A percentile compares a stretch with the other conserved stretches of the same genome.
Conservation (phyloP, 495 filamentous ascomycete genomes). For the Xylona heveae region DNA sequence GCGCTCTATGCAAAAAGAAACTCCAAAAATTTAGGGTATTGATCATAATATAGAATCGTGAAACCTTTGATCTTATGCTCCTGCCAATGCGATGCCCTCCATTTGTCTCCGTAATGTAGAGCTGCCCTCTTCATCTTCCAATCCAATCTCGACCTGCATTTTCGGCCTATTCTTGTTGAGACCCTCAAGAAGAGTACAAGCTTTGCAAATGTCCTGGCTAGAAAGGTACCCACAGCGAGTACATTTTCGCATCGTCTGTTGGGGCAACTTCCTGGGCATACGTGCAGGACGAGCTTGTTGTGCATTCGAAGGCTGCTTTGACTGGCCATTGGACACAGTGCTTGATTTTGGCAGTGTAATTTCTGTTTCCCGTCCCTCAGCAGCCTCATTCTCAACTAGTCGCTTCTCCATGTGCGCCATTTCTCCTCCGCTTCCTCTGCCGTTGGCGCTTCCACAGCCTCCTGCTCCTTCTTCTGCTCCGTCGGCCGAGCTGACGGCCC, state of each 20-base stretch:
- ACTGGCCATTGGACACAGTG: conserved; percentile 4
- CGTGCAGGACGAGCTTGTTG: background rate
- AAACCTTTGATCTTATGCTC: conserved; percentile 9
- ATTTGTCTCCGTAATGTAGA: conserved; percentile 31
- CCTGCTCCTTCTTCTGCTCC: conserved; percentile 39
- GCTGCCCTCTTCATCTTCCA: conserved; percentile 27
- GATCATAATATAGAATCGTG: background rate
- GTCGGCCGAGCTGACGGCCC: conserved; percentile 9
- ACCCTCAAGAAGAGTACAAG: conserved; percentile 73
- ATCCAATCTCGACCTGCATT: conserved; percentile 41
- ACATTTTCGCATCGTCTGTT: conserved; percentile 68
- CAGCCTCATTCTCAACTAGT: conserved; percentile 44
- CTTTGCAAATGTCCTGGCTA: conserved; percentile 87
- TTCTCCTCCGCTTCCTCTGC: conserved; percentile 49
- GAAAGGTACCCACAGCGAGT: conserved; percentile 85
- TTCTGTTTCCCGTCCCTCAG: conserved; percentile 47
- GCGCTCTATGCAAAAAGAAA: no score
- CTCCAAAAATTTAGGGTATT: background rate
- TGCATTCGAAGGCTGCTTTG: conserved; percentile 1
- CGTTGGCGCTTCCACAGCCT: conserved; percentile 58
- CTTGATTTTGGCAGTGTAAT: conserved; percentile 22
- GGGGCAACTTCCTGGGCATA: conserved; percentile 16
- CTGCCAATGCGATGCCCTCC: conserved; percentile 27
- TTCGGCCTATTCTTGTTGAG: conserved; percentile 79
- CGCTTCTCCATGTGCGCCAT: conserved; percentile 87